These are phyloP conservation scores for Codiaeum variegatum DNA, from an alignment of 441 rosid species.

Conservation along the genomic window DNA sequence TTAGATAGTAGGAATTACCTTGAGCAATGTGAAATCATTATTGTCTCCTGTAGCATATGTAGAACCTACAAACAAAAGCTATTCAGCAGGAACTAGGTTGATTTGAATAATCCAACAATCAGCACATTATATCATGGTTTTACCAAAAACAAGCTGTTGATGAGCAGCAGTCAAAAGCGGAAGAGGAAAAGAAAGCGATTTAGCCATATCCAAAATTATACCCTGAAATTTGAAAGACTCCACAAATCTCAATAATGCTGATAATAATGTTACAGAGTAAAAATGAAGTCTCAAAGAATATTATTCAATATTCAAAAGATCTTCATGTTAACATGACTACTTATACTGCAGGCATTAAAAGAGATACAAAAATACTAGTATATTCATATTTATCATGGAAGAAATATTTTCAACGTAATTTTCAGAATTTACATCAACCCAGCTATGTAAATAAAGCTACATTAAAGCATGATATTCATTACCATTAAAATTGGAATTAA, in stretches of 20 bases:
- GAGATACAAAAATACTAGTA: not conserved
- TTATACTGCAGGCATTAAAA: not conserved
- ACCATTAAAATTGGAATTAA: not conserved
- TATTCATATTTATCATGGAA: not conserved
- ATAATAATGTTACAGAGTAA: not conserved
- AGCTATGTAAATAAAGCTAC: not conserved
- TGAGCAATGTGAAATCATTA: constrained; percentile 44
- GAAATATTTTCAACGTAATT: not conserved
- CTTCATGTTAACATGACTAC: not conserved
- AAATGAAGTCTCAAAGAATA: not conserved
- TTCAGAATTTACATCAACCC: not conserved
- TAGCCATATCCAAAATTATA: constrained; percentile 62
- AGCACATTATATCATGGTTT: constrained; percentile 8
- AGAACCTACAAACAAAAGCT: constrained; percentile 47
- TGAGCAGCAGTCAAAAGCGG: constrained; percentile 80
- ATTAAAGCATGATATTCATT: not conserved
- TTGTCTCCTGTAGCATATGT: constrained; percentile 46
- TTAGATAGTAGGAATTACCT: constrained; percentile 41
- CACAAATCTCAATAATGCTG: constrained; percentile 19
- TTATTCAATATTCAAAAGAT: not conserved
- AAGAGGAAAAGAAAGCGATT: constrained; percentile 69
- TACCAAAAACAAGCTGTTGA: constrained; percentile 87
- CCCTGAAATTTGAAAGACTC: constrained; percentile 48
- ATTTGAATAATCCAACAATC: constrained; percentile 19
- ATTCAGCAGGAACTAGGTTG: constrained; percentile 18